These are phyloP conservation scores for Xylaria sp. DNA, from an alignment of 2,329 filamentous ascomycete genomes.

Conservation along the genomic window DNA sequence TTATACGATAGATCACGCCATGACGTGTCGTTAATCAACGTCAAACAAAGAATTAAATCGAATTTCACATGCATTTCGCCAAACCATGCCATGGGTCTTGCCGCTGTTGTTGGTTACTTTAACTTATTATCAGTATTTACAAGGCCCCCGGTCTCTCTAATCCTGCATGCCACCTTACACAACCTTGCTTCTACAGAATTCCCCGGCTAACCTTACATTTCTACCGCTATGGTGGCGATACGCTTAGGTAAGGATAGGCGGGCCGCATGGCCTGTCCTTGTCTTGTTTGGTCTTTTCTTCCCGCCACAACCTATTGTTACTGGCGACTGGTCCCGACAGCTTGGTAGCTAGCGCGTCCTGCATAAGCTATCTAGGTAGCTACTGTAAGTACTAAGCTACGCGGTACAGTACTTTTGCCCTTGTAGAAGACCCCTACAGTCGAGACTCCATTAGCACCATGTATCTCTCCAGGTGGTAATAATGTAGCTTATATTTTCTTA, in stretches of 20 bases:
- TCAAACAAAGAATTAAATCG: neutral
- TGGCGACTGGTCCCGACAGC: neutral
- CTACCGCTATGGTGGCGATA: slow-evolving; percentile 3
- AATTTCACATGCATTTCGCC: neutral
- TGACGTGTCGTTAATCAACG: neutral
- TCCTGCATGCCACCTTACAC: slow-evolving; percentile 16
- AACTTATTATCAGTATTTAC: neutral
- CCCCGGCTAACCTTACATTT: neutral
- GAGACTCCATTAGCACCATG: no score
- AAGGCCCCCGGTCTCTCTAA: neutral
- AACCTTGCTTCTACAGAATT: neutral
- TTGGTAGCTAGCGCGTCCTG: neutral
- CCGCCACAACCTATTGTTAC: no score
- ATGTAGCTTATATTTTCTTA: no score
- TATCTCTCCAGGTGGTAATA: no score
- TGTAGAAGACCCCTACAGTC: no score
- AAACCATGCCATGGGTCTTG: neutral
- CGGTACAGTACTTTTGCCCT: neutral
- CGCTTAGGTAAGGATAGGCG: neutral
- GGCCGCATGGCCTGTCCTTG: neutral
- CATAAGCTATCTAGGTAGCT: neutral
- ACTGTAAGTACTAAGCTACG: neutral
- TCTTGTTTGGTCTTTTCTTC: neutral
- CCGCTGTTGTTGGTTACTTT: neutral
- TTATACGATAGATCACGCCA: neutral